Percentiles rank a stretch among this genome's conserved stretches.
Evolutionary conservation across 768 basidiomycete genomes (phyloP).

Genomic region (Pleurotus ostreatus): DNA sequence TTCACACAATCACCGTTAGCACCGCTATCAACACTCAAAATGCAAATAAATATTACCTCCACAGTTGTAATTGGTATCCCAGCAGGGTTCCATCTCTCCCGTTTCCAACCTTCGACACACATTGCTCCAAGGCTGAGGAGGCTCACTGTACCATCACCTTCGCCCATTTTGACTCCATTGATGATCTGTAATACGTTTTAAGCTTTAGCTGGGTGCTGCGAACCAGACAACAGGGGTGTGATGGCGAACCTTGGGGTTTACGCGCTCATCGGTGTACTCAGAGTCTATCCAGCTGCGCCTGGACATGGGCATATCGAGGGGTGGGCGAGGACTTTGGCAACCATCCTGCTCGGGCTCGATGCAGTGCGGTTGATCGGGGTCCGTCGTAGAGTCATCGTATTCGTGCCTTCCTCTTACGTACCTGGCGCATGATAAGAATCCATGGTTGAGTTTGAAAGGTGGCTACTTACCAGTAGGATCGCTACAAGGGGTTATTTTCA

Average conservation of each 20-base stretch:
- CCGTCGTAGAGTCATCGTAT: constrained; percentile 52
- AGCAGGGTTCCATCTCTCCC: constrained; percentile 85
- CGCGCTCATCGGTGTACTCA: constrained; percentile 64
- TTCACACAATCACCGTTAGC: constrained; percentile 22
- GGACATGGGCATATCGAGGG: constrained; percentile 50
- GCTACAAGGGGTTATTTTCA: constrained; percentile 31
- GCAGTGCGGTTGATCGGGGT: constrained; percentile 40
- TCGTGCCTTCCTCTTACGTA: constrained; percentile 72
- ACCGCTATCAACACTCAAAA: not conserved
- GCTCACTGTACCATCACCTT: constrained; percentile 94
- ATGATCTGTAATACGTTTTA: constrained; percentile 37
- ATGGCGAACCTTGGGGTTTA: constrained; percentile 47
- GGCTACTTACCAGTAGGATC: constrained; percentile 73
- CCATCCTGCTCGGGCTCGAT: constrained; percentile 33
- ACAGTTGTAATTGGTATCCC: constrained; percentile 84
- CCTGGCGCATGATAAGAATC: constrained; percentile 28
- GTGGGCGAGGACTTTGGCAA: constrained; percentile 40
- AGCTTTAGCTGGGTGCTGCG: not conserved
- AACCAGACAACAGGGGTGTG: not conserved
- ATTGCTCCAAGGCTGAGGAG: constrained; percentile 87
- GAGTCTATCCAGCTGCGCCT: constrained; percentile 80
- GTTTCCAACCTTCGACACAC: constrained; percentile 95
- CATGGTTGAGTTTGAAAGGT: not conserved
- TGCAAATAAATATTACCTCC: constrained; percentile 49
- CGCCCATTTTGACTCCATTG: constrained; percentile 89